Evolutionary conservation across 2,329 filamentous ascomycete species (phyloP), one percentile per base, ranked within the genome.

Genomic region (Calycina herbarum): DNA sequence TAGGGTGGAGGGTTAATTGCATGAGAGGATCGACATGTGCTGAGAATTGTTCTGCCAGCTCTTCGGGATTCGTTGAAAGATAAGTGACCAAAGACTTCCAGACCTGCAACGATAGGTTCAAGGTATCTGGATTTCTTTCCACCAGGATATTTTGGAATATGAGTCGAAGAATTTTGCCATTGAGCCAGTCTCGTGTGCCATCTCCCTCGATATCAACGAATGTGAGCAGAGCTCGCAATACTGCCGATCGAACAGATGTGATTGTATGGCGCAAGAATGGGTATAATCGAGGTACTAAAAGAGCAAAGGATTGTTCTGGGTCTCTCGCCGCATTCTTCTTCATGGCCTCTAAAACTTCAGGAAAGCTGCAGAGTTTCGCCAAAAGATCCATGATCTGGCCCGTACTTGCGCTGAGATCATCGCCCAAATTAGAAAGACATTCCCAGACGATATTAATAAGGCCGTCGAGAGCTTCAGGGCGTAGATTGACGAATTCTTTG

Each of bases 351-450:
- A 99, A 81, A 7, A 98, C 94, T 79, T 97, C 87, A 0, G 92
- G 92, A 80, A 97, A 99, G 69, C 93, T 91, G 80, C 95, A 99
- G 1, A 99, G 86, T 67, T 95, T 98, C 15, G 96, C 95, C 20
- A 99, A 84, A 51, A 99, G 85, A 77, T 99, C 96, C 96, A 99
- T 99, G 63, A 99, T 96, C 64, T 93, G 96, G 59, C 95, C 95
- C 10, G 96, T 99, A 77, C 95, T 98, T 3, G 95, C 95, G 77
- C 94, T 98, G 20, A 99, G 83, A 75, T 99, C 95, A 76, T 99
- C 95, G 70, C 94, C 94, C n/a, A 99, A 82, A 76, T 96, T 96
- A 3, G 94, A 96, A 29, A 99, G 82, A 80, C 95, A 98, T 74
- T 96, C 92, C 95, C 95, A 99, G 33, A 99, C 94, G 66, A 98